Evolutionary conservation across 1,139 yeast species (phyloP).

Genomic region (Suhomyces wounanorum): DNA sequence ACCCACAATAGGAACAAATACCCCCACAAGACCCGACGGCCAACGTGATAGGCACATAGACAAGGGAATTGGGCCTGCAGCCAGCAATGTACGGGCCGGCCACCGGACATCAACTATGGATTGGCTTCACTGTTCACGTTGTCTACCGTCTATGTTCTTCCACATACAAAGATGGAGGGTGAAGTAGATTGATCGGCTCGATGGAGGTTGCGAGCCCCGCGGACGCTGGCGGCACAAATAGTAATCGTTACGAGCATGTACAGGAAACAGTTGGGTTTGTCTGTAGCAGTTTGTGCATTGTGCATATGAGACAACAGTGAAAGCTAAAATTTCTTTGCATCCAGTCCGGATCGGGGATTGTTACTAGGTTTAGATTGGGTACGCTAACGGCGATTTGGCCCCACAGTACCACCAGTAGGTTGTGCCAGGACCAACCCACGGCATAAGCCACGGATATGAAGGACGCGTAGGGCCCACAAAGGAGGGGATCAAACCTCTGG

Average conservation of each 20-base stretch:
- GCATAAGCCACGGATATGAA: neutral
- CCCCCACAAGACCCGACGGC: no score
- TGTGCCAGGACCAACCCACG: neutral
- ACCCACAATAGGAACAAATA: no score
- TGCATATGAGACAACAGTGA: constrained; percentile 8
- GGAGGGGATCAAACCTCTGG: neutral
- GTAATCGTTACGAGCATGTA: constrained; percentile 8
- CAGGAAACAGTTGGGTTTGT: constrained; percentile 2
- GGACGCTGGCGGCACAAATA: neutral
- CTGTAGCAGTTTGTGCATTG: constrained; percentile 3
- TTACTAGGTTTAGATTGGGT: constrained; percentile 4
- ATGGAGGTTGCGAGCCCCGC: neutral
- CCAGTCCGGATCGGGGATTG: constrained; percentile 8
- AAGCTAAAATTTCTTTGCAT: constrained; percentile 10
- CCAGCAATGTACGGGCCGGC: no score
- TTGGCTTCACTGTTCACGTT: neutral
- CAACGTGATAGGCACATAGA: no score
- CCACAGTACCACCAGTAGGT: neutral
- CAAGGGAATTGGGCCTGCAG: neutral
- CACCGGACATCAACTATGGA: no score
- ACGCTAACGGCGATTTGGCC: constrained; percentile 4
- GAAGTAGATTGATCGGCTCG: neutral
- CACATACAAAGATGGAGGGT: neutral
- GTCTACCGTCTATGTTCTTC: neutral
- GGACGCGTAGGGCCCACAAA: neutral